A percentile compares a stretch with the other conserved stretches of the same genome.
Conservation (phyloP, 2,329 filamentous ascomycete species). For the Epichloe uncinata region DNA sequence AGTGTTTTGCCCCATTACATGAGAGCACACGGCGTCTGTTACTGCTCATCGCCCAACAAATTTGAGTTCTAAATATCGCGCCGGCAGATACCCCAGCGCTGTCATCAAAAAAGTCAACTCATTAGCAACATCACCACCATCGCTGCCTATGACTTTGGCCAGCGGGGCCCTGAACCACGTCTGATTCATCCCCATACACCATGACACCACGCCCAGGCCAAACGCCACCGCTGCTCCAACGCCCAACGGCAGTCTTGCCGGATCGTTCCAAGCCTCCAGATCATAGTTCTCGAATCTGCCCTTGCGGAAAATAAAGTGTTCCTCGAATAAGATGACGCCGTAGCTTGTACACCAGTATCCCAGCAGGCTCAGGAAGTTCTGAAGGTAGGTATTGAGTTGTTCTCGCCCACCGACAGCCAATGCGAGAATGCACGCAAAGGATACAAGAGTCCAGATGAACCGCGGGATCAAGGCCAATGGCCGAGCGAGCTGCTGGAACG, state of each 20-base stretch:
- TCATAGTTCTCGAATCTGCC: conserved; percentile 28
- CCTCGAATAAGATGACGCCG: conserved; percentile 25
- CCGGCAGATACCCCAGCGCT: conserved; percentile 24
- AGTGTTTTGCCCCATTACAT: too few relatives aligned
- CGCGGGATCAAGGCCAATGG: conserved; percentile 25
- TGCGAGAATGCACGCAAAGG: conserved; percentile 27
- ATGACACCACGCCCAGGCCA: conserved; percentile 26
- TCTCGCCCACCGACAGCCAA: conserved; percentile 26
- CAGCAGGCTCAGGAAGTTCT: conserved; percentile 31
- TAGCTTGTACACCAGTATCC: conserved; percentile 33
- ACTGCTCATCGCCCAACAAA: conserved; percentile 8
- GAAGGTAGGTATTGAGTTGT: conserved; percentile 27
- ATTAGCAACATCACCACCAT: conserved; percentile 43
- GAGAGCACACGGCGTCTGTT: background rate
- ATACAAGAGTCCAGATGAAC: conserved; percentile 25
- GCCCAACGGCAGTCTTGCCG: conserved; percentile 26
- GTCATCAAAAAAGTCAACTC: conserved; percentile 29
- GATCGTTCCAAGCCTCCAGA: conserved; percentile 30
- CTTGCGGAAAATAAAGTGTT: conserved; percentile 28
- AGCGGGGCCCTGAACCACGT: conserved; percentile 44
- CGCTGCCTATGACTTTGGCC: conserved; percentile 39
- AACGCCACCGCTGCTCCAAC: conserved; percentile 29
- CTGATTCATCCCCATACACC: conserved; percentile 42
- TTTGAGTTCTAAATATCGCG: conserved; percentile 28
- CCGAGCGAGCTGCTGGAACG: conserved; percentile 26